A percentile compares a stretch with the other conserved stretches of the same genome.
Evolutionary conservation across 352 stramenopile genomes (phyloP).

Genomic region (Phytopythium oedochilum): DNA sequence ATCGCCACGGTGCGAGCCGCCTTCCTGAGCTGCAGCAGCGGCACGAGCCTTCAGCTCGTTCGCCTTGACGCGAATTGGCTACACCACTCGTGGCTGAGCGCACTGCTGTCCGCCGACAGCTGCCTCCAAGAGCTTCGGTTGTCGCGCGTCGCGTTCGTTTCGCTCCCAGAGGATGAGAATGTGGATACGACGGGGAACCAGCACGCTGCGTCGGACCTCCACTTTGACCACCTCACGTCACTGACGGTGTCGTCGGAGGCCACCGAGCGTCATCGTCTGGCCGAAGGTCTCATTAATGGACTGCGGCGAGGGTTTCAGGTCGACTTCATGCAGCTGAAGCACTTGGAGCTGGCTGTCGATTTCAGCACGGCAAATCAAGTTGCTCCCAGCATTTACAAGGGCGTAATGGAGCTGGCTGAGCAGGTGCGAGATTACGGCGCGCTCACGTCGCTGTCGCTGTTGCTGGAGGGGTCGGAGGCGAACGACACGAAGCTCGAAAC

Average conservation of each 20-base stretch:
- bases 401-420: conserved; percentile 13
- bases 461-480: conserved; percentile 7
- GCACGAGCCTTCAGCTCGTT: conserved; percentile 31
- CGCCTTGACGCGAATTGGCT: conserved; percentile 60
- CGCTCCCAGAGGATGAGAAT: conserved; percentile 3
- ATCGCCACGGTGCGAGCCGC: conserved; percentile 22
- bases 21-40: conserved; percentile 27
- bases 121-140: conserved; percentile 35
- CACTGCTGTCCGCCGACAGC: conserved; percentile 47
- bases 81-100: conserved; percentile 44
- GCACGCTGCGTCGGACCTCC: conserved; percentile 36
- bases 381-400: not conserved
- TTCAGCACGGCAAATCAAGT: not conserved
- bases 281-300: conserved; percentile 33
- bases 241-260: conserved; percentile 34
- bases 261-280: not conserved
- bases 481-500: conserved; percentile 6
- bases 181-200: conserved; percentile 5
- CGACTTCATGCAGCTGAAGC: conserved; percentile 41
- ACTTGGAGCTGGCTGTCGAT: conserved; percentile 33
- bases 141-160: conserved; percentile 27
- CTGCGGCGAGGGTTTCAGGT: conserved; percentile 44
- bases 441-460: conserved; percentile 8
- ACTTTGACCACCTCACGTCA: conserved; percentile 33
- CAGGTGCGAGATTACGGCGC: conserved; percentile 20